These are phyloP conservation scores for Claviceps sp. DNA, from an alignment of 2,329 filamentous ascomycete species.

Conservation along the genomic window DNA sequence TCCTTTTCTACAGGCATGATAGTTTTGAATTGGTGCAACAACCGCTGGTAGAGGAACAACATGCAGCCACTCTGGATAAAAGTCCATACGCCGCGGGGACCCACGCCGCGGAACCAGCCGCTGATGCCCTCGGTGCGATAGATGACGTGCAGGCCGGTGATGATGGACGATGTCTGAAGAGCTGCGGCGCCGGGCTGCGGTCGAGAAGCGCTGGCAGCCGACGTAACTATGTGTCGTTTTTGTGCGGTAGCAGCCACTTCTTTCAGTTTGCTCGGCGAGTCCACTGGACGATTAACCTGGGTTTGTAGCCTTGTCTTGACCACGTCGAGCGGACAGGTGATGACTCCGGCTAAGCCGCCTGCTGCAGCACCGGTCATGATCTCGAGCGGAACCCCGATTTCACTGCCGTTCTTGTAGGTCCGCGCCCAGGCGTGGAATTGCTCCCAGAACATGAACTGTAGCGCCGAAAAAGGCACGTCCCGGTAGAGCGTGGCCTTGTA, in stretches of 20 bases:
- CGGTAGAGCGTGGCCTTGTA: conserved; percentile 92
- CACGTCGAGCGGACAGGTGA: conserved; percentile 92
- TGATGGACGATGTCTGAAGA: conserved; percentile 79
- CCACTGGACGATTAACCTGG: conserved; percentile 45
- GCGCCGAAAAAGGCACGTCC: conserved; percentile 86
- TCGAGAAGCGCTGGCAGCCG: conserved; percentile 73
- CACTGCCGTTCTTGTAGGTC: conserved; percentile 61
- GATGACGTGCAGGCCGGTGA: conserved; percentile 72
- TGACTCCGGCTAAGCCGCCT: conserved; percentile 81
- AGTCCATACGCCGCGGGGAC: conserved; percentile 88
- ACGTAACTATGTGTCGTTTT: conserved; percentile 72
- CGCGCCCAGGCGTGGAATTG: conserved; percentile 77
- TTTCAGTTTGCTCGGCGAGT: conserved; percentile 14
- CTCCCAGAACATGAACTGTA: conserved; percentile 98
- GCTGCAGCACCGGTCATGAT: conserved; percentile 80
- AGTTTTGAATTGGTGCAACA: conserved; percentile 62
- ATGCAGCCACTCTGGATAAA: conserved; percentile 95
- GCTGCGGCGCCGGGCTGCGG: conserved; percentile 65
- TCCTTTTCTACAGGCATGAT: conserved; percentile 22
- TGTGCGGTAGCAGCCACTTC: conserved; percentile 34
- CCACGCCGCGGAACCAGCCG: conserved; percentile 91
- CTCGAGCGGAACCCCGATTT: conserved; percentile 77
- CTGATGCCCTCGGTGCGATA: conserved; percentile 79
- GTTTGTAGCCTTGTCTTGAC: conserved; percentile 96
- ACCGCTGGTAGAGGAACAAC: conserved; percentile 85